Evolutionary conservation across 208 protist genomes (phyloP), one percentile per base, ranked within the genome.

Genomic region (Wallacemonas sp.): DNA sequence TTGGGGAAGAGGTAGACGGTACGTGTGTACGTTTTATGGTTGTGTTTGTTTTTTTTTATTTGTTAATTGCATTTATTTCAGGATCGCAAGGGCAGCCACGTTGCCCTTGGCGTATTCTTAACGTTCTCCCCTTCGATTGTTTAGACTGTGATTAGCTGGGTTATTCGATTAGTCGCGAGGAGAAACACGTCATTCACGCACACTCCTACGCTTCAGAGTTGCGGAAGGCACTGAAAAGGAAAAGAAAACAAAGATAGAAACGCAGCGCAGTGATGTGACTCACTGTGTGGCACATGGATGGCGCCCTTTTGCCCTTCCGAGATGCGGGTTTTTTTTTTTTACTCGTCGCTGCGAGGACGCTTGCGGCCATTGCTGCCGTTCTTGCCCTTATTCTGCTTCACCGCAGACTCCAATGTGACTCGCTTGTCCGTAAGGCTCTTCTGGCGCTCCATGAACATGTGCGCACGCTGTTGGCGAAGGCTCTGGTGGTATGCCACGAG

Each of bases 401-500:
- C 72, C 0, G 74, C 76, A 11, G 73, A 79, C 41, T 96, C 88
- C 33, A 96, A 66, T 33, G 90, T 96, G n/a, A 78, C 68, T 24
- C 90, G 84, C 28, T 82, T 79, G n/a, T 80, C 75, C 2, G 61
- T 51, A 6, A 74, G 51, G 61, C 78, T 80, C 65, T 78, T 77
- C 74, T 96, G 87, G 58, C 81, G 79, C 26, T 71, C 68, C 3
- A 77, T 69, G 63, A 94, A 89, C 53, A 66, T 69, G 26, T 86
- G 82, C 14, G 94, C 79, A 39, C 90, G 87, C 69, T 94, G 86
- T 72, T 94, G 79, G 4, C 87, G 80, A 36, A 96, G 66, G 11
- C 62, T 71, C 59, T 88, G 79, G 63, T 92, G 77, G 70, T 88
- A 91, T 12, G 77, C 75, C 6, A 79, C 30, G 33, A 94, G 68